Percentiles rank a stretch among this genome's conserved stretches.
phyloP scores from a whole-genome alignment of 2,329 filamentous ascomycete genomes.

The Colletotrichum costaricense region DNA sequence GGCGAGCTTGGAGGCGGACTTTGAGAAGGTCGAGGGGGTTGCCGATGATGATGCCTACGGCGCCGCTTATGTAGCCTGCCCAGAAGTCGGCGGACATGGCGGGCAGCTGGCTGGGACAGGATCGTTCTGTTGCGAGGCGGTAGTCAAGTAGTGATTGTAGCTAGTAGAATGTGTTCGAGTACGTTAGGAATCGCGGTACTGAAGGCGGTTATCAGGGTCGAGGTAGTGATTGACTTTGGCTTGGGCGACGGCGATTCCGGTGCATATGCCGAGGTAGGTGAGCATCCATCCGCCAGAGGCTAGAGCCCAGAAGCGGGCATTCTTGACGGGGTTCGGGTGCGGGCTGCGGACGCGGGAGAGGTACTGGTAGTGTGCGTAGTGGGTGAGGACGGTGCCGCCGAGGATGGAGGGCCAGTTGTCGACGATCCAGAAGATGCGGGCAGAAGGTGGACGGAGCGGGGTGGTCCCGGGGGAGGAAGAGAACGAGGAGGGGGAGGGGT shows the following conservation, averaged over 20 bases:
- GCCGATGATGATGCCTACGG: constrained; percentile 68
- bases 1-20: constrained; percentile 79
- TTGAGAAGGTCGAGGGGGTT: constrained; percentile 63
- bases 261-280: constrained; percentile 34
- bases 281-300: constrained; percentile 36
- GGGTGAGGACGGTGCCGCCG: constrained; percentile 30
- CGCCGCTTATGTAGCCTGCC: constrained; percentile 91
- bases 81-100: constrained; percentile 90
- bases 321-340: constrained; percentile 34
- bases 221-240: constrained; percentile 33
- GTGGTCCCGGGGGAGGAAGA: constrained; percentile 12
- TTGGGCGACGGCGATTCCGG: constrained; percentile 31
- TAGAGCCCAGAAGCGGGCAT: constrained; percentile 37
- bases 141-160: too few relatives aligned
- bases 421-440: constrained; percentile 31
- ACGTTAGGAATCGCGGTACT: constrained; percentile 16
- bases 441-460: constrained; percentile 30
- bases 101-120: not conserved
- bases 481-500: not conserved
- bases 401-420: constrained; percentile 36
- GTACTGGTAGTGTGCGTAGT: constrained; percentile 36
- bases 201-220: constrained; percentile 24
- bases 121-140: too few relatives aligned
- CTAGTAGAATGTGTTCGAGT: too few relatives aligned
- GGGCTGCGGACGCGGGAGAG: constrained; percentile 30